Evolutionary conservation across 345 rosid species (phyloP).

Genomic region (Rhizophora mangle): DNA sequence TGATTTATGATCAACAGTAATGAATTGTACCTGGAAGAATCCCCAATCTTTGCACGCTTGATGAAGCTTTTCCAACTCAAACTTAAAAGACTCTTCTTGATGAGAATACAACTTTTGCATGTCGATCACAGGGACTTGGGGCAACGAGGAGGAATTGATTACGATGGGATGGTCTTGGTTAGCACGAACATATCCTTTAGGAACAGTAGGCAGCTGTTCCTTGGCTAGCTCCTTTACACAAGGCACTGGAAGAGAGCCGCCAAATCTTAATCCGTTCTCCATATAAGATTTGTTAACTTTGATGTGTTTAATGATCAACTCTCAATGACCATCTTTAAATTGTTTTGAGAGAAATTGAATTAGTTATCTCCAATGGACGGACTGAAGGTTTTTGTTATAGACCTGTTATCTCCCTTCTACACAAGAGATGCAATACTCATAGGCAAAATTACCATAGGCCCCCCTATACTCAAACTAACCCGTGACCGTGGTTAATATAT

Average conservation of each 20-base stretch:
- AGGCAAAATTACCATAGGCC: too few relatives aligned
- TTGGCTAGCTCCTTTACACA: slow-evolving; percentile 4
- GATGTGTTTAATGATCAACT: too few relatives aligned
- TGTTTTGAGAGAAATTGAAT: too few relatives aligned
- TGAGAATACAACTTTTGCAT: neutral
- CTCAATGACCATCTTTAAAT: too few relatives aligned
- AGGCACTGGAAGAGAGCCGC: slow-evolving; percentile 16
- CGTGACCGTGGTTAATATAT: too few relatives aligned
- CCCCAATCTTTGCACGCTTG: slow-evolving; percentile 17
- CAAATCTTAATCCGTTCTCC: neutral
- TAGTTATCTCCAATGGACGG: too few relatives aligned
- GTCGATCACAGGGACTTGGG: slow-evolving; percentile 1
- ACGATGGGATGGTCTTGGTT: neutral
- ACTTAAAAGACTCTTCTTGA: neutral
- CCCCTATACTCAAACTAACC: too few relatives aligned
- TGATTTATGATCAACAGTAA: neutral
- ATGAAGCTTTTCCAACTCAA: slow-evolving; percentile 7
- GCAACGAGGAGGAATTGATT: neutral
- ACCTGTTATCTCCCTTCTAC: too few relatives aligned
- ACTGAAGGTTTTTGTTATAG: too few relatives aligned
- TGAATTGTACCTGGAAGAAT: slow-evolving; percentile 14
- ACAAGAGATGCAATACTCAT: too few relatives aligned
- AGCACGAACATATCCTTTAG: slow-evolving; percentile 1
- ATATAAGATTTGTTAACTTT: too few relatives aligned
- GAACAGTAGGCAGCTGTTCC: neutral